Evolutionary conservation across 129 eudicot species (phyloP), one percentile per base, ranked within the genome.

Genomic region (Arctium minus): DNA sequence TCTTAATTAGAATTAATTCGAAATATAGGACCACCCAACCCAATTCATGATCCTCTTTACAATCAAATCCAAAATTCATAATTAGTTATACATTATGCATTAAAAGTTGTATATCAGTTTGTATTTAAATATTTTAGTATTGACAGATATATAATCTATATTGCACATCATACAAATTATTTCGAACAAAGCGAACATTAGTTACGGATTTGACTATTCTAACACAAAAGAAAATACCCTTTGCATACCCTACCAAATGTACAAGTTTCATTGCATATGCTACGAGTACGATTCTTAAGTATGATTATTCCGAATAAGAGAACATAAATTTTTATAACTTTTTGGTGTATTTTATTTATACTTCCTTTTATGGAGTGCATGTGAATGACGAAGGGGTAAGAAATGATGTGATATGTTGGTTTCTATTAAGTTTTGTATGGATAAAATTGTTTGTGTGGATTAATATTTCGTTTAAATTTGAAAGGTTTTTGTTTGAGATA

Each of bases 1-100:
- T 82, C 90, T 94, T 90, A 94, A 90, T 94, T 92, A 85, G 85
- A 92, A 89, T 90, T 89, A 90, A 90, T 88, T 92, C 92, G 93
- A 88, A 86, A 86, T 18, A 76, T 37, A 84, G 98, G 98, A 94
- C 98, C 98, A 94, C 98, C 77, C 79, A 72, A 6, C 73, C 81
- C 80, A 79, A 46, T 80, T 75, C 74, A 72, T 77, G 76, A 72
- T 60, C 70, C 73, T 71, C 40, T 48, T 75, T 36, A 74, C 35
- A 80, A 67, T 85, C 46, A 62, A 81, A 37, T 81, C 33, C 82
- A 69, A 44, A 42, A 53, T 74, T 18, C 30, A n/a, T 27, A 74
- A 13, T 36, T 0, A 37, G 69, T 44, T 64, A 8, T 73, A 80
- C 72, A 3, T 72, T 36, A 72, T 32, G 38, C 4, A 72, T 9